Evolutionary conservation across 257 asterid genomes (phyloP), one percentile per base, ranked within the genome.

Genomic region (Echium plantagineum): DNA sequence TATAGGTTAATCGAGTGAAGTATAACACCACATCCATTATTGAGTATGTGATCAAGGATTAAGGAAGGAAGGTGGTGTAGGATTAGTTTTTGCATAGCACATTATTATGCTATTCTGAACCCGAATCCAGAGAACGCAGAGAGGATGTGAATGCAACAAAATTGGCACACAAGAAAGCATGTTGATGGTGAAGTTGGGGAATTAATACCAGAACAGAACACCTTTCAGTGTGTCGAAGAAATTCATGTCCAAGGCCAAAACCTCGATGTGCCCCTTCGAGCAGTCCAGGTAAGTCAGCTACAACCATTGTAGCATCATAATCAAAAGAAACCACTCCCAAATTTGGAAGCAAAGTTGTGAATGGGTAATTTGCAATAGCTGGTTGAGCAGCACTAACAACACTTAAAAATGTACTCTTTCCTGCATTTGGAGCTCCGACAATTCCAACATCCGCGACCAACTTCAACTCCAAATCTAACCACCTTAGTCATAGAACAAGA

Each of bases 391-490:
- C 94, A 77, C 94, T 86, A 53, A 93, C 60, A 61, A 93, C 97
- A 69, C 98, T 89, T 59, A 93, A 95, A 67, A 81, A 73, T 9
- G 95, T 93, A 83, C 98, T 93, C 79, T 93, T 93, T 71, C 98
- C 97, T 47, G 98, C 98, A 77, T 93, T 93, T 47, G 98, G 98
- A 65, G 77, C 97, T 66, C 98, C 98, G 9, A 93, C 69, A 57
- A 89, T 93, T 75, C 97, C 98, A 61, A 89, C 97, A 83, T 93
- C 98, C 28, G 98, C 97, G 22, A 93, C 98, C 78, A 93, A 69
- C 76, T 93, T 93, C 63, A 93, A 81, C 83, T 93, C 98, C 79
- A 93, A 77, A 30, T 93, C 96, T 57, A 91, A 79, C 95, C 98
- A 91, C 89, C 98, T 42, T 91, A 70, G 30, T 67, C 71, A 76